phyloP scores from a whole-genome alignment of 805 yeast genomes.

The Kodamaea laetipori region DNA sequence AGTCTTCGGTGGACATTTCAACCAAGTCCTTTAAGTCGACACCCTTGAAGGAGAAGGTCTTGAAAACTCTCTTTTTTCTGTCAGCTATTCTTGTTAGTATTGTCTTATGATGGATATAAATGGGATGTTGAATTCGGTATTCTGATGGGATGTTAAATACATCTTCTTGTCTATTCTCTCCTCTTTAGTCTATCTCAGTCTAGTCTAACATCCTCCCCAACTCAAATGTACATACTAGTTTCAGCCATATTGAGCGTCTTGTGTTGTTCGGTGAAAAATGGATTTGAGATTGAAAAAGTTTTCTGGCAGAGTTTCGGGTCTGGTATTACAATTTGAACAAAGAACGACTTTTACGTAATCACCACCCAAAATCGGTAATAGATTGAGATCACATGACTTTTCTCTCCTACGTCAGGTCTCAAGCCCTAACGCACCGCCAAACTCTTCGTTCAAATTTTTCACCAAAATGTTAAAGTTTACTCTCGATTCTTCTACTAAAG shows the following conservation, averaged over 20 bases:
- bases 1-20: slow-evolving; percentile 94
- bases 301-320: slow-evolving; percentile 11
- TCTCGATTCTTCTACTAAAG: slow-evolving; percentile 46
- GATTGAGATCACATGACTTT: no score
- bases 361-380: no score
- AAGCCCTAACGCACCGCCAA: no score
- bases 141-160: not conserved
- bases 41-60: slow-evolving; percentile 98
- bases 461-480: slow-evolving; percentile 5
- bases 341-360: no score
- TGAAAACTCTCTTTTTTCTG: slow-evolving; percentile 88
- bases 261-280: no score
- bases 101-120: not conserved
- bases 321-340: not conserved
- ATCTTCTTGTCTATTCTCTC: not conserved
- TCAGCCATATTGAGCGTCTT: slow-evolving; percentile 33
- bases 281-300: slow-evolving; percentile 16
- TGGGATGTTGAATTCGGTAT: no score
- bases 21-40: slow-evolving; percentile 93
- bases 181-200: not conserved
- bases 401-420: no score
- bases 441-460: slow-evolving; percentile 3
- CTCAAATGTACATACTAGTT: slow-evolving; percentile 33
- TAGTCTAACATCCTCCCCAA: not conserved
- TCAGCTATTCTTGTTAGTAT: slow-evolving; percentile 42